Base-by-base conservation (phyloP, 2,329 filamentous ascomycete genomes). In the Penicillium sp. region DNA sequence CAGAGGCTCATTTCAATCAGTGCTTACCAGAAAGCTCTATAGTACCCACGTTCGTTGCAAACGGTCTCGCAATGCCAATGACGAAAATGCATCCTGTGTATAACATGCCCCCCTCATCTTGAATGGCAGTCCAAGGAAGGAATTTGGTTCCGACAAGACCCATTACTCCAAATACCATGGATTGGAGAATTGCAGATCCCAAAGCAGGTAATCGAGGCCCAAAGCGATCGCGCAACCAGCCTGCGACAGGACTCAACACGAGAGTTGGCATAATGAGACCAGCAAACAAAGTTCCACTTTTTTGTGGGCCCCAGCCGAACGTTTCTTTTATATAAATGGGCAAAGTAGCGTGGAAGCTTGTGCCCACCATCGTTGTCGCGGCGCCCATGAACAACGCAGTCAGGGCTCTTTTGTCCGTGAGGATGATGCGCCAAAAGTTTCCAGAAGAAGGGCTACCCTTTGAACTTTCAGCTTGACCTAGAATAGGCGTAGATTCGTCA, bases 321-420 rank as follows among this genome's bases (percentile, higher is more conserved):
- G 32, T 43, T 11, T 57, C 38, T 14, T 58, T 29, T 1, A 67
- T 49, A 18, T 69, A 64, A 1, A 65, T 39, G 11, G 67, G 62
- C 7, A 69, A 51, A 1, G 66, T 69, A 0, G 67, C 59, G 43
- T 63, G 45, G 46, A 65, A 64, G 24, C 60, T 60, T 5, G 62
- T 55, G 11, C 52, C 22, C 4, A 67, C 29, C 6, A 49, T 24
- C 5, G 55, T 54, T n/a, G 52, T 58, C 2, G 52, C 21, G 11
- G 59, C 24, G 4, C 50, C 42, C 4, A 54, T 48, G 0, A 57
- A 11, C 8, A 65, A 18, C 4, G 45, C 54, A 2, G 49, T 54
- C 4, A 64, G 8, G 5, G 65, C 55, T 1, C 61, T 51, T 1
- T 36, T 32, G 5, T 65, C 47, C 4, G 32, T n/a, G 4, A 65